These are phyloP conservation scores for Citrullus amarus DNA, from an alignment of 306 rosid species.

Conservation along the genomic window DNA sequence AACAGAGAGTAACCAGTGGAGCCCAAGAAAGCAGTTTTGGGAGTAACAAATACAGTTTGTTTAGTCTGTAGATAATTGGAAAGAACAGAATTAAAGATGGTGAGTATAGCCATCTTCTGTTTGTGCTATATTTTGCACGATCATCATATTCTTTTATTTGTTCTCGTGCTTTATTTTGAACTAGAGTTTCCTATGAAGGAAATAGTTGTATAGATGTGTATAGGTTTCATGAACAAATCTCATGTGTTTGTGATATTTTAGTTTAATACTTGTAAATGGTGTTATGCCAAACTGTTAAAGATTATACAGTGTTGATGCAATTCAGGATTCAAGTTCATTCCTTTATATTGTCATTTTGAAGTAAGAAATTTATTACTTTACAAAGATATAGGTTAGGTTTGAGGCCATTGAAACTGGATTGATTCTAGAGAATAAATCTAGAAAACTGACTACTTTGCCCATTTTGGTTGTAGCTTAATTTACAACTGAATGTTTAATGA, in stretches of 20 bases:
- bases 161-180: background rate
- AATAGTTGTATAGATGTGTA: background rate
- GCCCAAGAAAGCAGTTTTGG: conserved; percentile 28
- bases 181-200: background rate
- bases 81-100: background rate
- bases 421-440: background rate
- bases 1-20: conserved; percentile 22
- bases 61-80: background rate
- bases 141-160: background rate
- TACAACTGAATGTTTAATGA: background rate
- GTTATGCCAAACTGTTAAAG: background rate
- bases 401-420: background rate
- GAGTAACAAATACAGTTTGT: conserved; percentile 11
- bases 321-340: background rate
- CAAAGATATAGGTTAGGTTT: too few relatives aligned
- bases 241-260: background rate
- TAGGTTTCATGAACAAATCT: background rate
- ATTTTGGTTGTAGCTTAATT: background rate
- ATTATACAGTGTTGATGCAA: background rate
- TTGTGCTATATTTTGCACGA: background rate
- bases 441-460: background rate
- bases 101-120: background rate
- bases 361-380: too few relatives aligned
- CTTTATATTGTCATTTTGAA: background rate
- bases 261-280: background rate